Evolutionary conservation across 2,329 filamentous ascomycete genomes (phyloP), one percentile per base, ranked within the genome.

Genomic region (Rhinocladiella similis): DNA sequence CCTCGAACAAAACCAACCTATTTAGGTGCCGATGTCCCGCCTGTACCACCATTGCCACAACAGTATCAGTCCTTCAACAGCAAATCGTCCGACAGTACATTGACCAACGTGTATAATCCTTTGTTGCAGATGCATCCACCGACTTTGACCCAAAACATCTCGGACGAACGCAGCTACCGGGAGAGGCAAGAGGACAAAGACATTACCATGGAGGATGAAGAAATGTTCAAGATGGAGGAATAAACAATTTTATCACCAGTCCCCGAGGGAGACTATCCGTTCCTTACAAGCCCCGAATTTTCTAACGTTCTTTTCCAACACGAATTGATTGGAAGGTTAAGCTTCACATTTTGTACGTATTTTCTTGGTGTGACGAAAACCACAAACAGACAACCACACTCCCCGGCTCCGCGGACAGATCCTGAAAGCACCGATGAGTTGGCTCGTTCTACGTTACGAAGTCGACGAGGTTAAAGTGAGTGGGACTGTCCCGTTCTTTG

Each of bases 171-270:
- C 56, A 87, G 89, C 66, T 82, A 88, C 54, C 86, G 85, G 73
- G 88, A 86, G 80, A 83, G 86, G 63, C 84, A 84, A 49, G 83
- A 82, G 65, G 77, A 83, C 63, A 84, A 85, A 56, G 81, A 71
- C 78, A 81, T 62, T 78, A 63, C 60, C 13, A 59, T 63, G 53
- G 91, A 96, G 61, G 93, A 97, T 64, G 92, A 97, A 64, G 92
- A 92, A 69, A 89, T 97, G 67, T 99, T 99, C 78, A 92, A 92
- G 55, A 97, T 97, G 93, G 94, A 99, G 75, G 91, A 96, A 73
- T 94, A 80, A 73, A 76, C 62, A 38, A 12, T 19, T 13, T 43
- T 16, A 5, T n/a, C n/a, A n/a, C 47, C 7, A 39, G 18, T 33
- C 33, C 39, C n/a, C 36, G 25, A 45, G 35, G 20, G 33, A 29